Conservation (phyloP, 2,329 filamentous ascomycete genomes). For the Ophidiomyces ophidiicola region DNA sequence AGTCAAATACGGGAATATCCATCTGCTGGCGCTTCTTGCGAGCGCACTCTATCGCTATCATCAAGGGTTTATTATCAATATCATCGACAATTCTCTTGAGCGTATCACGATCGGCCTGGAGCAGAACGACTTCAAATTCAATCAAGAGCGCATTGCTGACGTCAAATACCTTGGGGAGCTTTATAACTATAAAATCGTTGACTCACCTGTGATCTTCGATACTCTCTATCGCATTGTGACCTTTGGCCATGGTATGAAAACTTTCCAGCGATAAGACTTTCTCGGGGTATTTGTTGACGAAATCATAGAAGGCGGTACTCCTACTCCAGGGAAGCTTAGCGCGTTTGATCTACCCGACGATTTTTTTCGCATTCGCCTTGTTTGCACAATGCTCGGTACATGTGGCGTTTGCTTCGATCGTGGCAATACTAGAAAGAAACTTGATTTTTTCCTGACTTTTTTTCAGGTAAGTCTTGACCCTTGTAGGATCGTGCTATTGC, state of each 20-base stretch:
- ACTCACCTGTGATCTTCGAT: constrained; percentile 91
- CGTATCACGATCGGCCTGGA: constrained; percentile 79
- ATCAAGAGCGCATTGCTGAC: constrained; percentile 85
- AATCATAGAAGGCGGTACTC: constrained; percentile 55
- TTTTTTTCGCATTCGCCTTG: constrained; percentile 85
- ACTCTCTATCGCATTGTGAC: constrained; percentile 88
- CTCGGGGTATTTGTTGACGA: constrained; percentile 5
- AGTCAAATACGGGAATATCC: constrained; percentile 94
- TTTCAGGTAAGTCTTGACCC: constrained; percentile 52
- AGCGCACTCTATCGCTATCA: constrained; percentile 86
- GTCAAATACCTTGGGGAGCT: constrained; percentile 93
- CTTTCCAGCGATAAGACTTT: neutral
- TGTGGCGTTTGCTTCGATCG: constrained; percentile 94
- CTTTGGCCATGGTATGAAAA: constrained; percentile 59
- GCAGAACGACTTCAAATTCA: constrained; percentile 94
- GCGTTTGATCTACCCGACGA: constrained; percentile 81
- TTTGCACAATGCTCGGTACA: constrained; percentile 81
- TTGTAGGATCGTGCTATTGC: neutral
- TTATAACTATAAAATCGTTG: constrained; percentile 95
- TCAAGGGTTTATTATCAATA: constrained; percentile 74
- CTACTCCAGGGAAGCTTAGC: constrained; percentile 63
- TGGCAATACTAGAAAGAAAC: constrained; percentile 85
- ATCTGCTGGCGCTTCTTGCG: constrained; percentile 79
- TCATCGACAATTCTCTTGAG: constrained; percentile 86
- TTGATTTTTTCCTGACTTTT: constrained; percentile 94